These are phyloP conservation scores for Brettanomyces sp. DNA, from an alignment of 805 yeast genomes.

Conservation along the genomic window DNA sequence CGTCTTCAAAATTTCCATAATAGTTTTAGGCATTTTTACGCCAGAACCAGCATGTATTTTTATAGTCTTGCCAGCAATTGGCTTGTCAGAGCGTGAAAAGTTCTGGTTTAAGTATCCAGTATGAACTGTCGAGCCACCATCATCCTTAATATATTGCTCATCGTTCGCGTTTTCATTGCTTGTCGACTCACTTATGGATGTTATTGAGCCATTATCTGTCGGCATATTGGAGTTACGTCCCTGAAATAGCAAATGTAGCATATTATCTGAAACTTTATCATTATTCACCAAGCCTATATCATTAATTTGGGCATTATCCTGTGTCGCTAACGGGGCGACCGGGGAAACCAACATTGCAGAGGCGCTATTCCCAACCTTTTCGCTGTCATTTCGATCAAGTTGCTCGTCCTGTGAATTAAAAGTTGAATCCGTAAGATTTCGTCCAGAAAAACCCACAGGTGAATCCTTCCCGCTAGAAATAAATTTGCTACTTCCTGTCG, in stretches of 20 bases:
- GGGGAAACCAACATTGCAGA: too few species aligned
- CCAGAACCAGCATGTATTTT: conserved; percentile 23
- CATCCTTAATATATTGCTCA: neutral
- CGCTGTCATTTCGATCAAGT: too few species aligned
- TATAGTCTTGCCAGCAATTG: conserved; percentile 21
- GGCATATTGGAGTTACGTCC: conserved; percentile 23
- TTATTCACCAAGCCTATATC: neutral
- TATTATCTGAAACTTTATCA: conserved; percentile 31
- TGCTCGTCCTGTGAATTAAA: too few species aligned
- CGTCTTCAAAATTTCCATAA: conserved; percentile 41
- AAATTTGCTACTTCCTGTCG: too few species aligned
- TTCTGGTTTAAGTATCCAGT: conserved; percentile 10
- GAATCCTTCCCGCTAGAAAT: too few species aligned
- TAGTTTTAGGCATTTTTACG: conserved; percentile 40
- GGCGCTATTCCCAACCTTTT: too few species aligned
- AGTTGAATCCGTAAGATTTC: too few species aligned
- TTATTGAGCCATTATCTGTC: conserved; percentile 1
- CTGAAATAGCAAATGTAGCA: conserved; percentile 45
- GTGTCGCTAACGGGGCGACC: too few species aligned
- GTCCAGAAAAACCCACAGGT: too few species aligned
- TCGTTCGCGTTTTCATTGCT: neutral
- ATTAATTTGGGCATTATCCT: too few species aligned
- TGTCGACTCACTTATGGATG: conserved; percentile 4
- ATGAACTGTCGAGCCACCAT: conserved; percentile 4
- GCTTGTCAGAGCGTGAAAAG: conserved; percentile 7